Base-by-base conservation (phyloP, 139 green algal species). In the Eudorina sp. region DNA sequence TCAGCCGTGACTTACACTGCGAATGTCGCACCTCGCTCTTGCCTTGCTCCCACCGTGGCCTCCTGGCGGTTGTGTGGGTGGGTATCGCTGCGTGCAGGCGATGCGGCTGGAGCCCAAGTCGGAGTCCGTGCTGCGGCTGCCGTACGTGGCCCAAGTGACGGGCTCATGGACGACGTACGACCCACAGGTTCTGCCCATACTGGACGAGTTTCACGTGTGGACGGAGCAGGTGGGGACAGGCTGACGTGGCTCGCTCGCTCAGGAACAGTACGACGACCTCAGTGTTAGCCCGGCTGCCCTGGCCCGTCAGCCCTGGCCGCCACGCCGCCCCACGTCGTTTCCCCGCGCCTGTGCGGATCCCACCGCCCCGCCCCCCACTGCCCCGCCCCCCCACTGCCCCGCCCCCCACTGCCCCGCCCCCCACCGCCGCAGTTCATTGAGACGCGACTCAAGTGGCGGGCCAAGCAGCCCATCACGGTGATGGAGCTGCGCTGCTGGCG, bases 141-240 rank as follows among this genome's bases (percentile, higher is more conserved):
- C 83, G 48, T 88, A 81, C 38, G 46, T 82, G 27, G 83, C 83
- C 11, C 79, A 70, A 4, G 55, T 94, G 34, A 94, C 91, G 14
- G 92, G 92, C 4, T 77, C 90, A 0, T 96, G 94, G 94, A 90
- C 90, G 25, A 96, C 92, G 23, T n/a, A 62, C 19, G 92, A 96
- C 58, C 68, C 83, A 0, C 45, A 40, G 0, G 86, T 95, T 25
- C 77, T 95, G 36, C 48, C 87, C 4, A 38, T 76, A 45, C 69
- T 93, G 34, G 82, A 94, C 23, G 69, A 70, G 1, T 84, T 96
- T 70, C 94, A 96, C 55, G 77, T 95, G 3, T 95, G 92, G 86
- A 88, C 66, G 8, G 84, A 92, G 19, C 40, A 82, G 86, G 86
- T 83, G 68, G 3, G 48, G 53, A 3, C 48, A 55, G 48, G 48